Conservation (phyloP, 345 rosid species). For the Tarenaya hassleriana region DNA sequence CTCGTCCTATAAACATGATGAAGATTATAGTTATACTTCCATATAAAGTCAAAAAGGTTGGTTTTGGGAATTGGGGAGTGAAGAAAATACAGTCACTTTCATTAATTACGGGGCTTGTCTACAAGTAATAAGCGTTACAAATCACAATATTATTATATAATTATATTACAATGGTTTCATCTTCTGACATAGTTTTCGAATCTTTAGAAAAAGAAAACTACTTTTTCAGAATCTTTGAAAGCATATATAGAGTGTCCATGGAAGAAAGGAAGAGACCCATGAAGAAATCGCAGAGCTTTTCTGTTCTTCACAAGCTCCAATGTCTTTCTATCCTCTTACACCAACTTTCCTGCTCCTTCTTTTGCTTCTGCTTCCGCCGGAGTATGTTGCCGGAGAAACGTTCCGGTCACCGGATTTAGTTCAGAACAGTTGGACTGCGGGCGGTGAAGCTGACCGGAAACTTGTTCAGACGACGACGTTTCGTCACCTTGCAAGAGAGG, state of each 20-base stretch:
- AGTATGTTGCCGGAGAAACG: not conserved
- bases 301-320: conserved; percentile 1
- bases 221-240: not conserved
- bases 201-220: not conserved
- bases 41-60: conserved; percentile 21
- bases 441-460: not conserved
- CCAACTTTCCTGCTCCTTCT: conserved; percentile 2
- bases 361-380: conserved; percentile 11
- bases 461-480: no score
- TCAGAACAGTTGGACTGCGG: no score
- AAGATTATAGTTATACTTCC: no score
- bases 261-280: not conserved
- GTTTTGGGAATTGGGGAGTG: conserved; percentile 10
- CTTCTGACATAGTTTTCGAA: no score
- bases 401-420: not conserved
- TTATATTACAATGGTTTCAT: not conserved
- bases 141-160: not conserved
- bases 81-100: conserved; percentile 14
- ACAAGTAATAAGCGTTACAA: conserved; percentile 24
- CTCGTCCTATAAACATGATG: no score
- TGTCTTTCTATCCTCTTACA: conserved; percentile 14
- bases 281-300: not conserved
- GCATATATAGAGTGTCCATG: not conserved
- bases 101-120: conserved; percentile 12
- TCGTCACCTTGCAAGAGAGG: no score